These are phyloP conservation scores for Ustilago sp. DNA, from an alignment of 1,284 basidiomycete genomes.

Conservation along the genomic window DNA sequence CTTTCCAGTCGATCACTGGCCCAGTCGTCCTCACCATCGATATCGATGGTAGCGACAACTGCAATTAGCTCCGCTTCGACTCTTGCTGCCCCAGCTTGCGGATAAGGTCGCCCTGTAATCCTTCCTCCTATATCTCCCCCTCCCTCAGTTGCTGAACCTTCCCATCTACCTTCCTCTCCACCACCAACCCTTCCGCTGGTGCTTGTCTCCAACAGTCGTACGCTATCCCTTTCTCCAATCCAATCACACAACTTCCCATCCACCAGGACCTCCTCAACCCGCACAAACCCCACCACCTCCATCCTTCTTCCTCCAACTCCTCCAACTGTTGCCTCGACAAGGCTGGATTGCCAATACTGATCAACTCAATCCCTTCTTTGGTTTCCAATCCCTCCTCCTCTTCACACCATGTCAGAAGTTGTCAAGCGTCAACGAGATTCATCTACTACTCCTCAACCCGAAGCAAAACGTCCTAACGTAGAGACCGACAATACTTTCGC, in stretches of 20 bases:
- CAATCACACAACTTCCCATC: neutral
- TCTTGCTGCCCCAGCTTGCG: neutral
- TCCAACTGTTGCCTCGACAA: conserved; percentile 25
- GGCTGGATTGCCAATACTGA: conserved; percentile 46
- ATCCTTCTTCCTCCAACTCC: conserved; percentile 18
- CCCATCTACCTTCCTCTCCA: conserved; percentile 15
- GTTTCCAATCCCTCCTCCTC: conserved; percentile 16
- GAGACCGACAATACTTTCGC: conserved; percentile 18
- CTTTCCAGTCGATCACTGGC: neutral
- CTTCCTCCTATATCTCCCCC: neutral
- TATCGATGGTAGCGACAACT: neutral
- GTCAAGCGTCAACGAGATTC: conserved; percentile 57
- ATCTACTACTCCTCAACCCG: conserved; percentile 49
- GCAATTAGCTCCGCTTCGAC: neutral
- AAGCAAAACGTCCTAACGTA: conserved; percentile 54
- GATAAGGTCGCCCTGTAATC: neutral
- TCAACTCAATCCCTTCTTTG: conserved; percentile 31
- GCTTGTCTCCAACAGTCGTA: conserved; percentile 35
- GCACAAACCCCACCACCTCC: conserved; percentile 6
- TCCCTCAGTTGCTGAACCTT: conserved; percentile 28
- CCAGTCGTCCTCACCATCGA: neutral
- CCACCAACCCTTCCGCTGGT: neutral
- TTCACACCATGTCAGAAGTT: conserved; percentile 57
- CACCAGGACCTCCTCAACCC: conserved; percentile 17
- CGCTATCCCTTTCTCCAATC: conserved; percentile 24